phyloP scores from a whole-genome alignment of 2,329 filamentous ascomycete species.

The Podosphaera fusca region DNA sequence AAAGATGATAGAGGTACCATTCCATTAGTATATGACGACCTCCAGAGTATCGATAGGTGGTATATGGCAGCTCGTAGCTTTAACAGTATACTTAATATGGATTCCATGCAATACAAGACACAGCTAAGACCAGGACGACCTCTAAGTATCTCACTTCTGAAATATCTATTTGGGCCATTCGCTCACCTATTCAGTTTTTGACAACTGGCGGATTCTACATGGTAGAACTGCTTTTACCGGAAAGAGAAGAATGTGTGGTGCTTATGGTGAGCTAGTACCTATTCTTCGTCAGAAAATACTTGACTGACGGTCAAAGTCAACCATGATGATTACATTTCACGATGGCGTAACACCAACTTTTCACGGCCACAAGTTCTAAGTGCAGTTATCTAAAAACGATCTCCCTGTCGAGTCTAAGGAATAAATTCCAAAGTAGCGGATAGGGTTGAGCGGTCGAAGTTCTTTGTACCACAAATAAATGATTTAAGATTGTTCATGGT shows the following conservation, averaged over 20 bases:
- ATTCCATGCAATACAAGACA: slow-evolving; percentile 51
- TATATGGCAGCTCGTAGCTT: slow-evolving; percentile 61
- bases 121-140: slow-evolving; percentile 59
- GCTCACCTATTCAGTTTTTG: slow-evolving; percentile 40
- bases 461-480: too few species aligned
- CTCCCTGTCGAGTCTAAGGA: neutral
- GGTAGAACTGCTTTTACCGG: slow-evolving; percentile 67
- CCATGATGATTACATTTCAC: slow-evolving; percentile 58
- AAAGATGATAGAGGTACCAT: slow-evolving; percentile 59
- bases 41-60: slow-evolving; percentile 27
- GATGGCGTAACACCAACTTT: slow-evolving; percentile 50
- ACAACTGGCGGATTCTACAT: slow-evolving; percentile 90
- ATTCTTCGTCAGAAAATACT: neutral
- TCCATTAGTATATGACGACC: slow-evolving; percentile 1
- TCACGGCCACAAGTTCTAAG: slow-evolving; percentile 11
- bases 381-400: slow-evolving; percentile 10
- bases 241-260: slow-evolving; percentile 70
- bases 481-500: too few species aligned
- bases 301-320: slow-evolving; percentile 30
- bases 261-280: slow-evolving; percentile 43
- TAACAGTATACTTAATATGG: slow-evolving; percentile 41
- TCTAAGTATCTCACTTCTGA: slow-evolving; percentile 33
- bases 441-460: too few species aligned
- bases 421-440: too few species aligned
- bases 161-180: neutral